phyloP scores from a whole-genome alignment of 2,329 filamentous ascomycete genomes.

The Huntiella moniliformis region DNA sequence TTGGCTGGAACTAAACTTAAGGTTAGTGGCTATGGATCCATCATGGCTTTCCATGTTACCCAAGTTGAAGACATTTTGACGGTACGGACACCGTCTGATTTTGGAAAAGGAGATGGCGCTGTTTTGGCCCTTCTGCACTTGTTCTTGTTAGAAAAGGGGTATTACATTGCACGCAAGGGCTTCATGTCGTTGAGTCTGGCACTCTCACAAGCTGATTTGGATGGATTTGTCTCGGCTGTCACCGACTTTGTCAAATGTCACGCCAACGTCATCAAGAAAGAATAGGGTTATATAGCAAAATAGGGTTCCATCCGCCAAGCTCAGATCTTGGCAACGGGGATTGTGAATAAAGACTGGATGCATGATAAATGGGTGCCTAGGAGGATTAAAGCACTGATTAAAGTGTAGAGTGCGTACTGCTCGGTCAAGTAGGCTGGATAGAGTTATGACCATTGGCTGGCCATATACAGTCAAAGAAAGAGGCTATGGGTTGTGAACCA shows the following conservation, averaged over 20 bases:
- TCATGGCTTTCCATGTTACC: constrained; percentile 22
- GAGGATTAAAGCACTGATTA: background rate
- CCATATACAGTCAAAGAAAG: too few relatives aligned
- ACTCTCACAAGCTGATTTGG: constrained; percentile 22
- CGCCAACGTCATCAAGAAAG: background rate
- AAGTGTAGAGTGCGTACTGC: too few relatives aligned
- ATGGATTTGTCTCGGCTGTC: constrained; percentile 23
- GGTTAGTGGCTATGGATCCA: constrained; percentile 21
- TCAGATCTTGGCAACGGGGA: constrained; percentile 15
- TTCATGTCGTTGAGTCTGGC: constrained; percentile 23
- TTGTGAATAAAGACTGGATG: background rate
- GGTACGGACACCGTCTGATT: constrained; percentile 12
- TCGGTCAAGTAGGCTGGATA: too few relatives aligned
- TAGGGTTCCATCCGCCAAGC: background rate
- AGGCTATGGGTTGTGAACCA: too few relatives aligned
- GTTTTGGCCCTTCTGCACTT: constrained; percentile 27
- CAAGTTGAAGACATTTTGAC: constrained; percentile 17
- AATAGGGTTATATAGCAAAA: background rate
- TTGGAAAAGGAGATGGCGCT: background rate
- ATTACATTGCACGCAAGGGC: constrained; percentile 24
- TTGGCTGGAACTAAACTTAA: constrained; percentile 20
- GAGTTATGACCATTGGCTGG: too few relatives aligned
- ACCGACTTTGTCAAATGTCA: background rate
- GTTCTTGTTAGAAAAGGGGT: constrained; percentile 26
- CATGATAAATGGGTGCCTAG: background rate